Evolutionary conservation across 306 rosid species (phyloP), one percentile per base, ranked within the genome.

Genomic region (Casuarina equisetifolia): DNA sequence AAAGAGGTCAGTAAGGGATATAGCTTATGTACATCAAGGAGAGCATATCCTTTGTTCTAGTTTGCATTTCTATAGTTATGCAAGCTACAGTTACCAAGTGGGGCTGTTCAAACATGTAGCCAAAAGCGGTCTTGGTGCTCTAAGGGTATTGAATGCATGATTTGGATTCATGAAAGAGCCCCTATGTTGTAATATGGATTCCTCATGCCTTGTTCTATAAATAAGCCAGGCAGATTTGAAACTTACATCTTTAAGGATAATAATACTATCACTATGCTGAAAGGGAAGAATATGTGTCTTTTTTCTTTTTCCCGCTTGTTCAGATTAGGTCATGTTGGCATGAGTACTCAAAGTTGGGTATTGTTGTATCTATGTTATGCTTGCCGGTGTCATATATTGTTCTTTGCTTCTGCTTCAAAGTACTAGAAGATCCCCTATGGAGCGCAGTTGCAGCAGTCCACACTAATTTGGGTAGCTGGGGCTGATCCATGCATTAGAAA

Each of bases 141-240:
- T 46, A 70, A 76, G 76, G 74, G 51, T 72, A 15, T 63, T 53
- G 49, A 73, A 67, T 78, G 52, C 50, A 64, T 79, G 53, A 46
- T 44, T 83, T 20, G 13, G 15, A 20, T 25, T 42, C 42, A 45
- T 17, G 20, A 74, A 80, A 45, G 55, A 6, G 48, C 53, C 45
- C 62, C 20, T 39, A 38, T 71, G 25, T 76, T 69, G 17, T 25
- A 48, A 17, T 25, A 38, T 69, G 64, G 74, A 82, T 54, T 20
- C 67, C 20, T 74, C 51, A 1, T 53, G 12, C 72, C 42, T 54
- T 73, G 52, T 20, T 77, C 32, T 73, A 40, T 61, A 73, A 69
- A 73, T 49, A 69, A 51, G 44, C 63, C 39, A 50, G 36, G 51
- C 11, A 1, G 32, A 25, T 25, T 25, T 25, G 1, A 25, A 25